Evolutionary conservation across 1,139 yeast genomes (phyloP).

Genomic region (Yamadazyma mexicana): DNA sequence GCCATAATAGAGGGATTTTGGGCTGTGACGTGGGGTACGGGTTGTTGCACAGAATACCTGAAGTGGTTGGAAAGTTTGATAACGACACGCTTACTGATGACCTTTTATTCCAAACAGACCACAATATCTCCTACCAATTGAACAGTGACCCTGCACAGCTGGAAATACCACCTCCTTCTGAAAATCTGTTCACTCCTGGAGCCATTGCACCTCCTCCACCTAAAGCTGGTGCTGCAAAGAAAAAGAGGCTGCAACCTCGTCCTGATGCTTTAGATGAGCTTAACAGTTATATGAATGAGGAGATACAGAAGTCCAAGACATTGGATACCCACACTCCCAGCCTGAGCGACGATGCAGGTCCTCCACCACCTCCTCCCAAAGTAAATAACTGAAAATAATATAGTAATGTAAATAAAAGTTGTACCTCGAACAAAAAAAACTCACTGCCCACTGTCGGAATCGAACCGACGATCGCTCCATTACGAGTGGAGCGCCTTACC

Average conservation of each 20-base stretch:
- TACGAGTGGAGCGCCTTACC: slow-evolving; percentile 60
- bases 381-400: slow-evolving; percentile 5
- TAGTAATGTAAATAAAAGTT: slow-evolving; percentile 1
- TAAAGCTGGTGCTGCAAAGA: slow-evolving; percentile 21
- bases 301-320: slow-evolving; percentile 43
- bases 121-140: slow-evolving; percentile 16
- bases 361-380: slow-evolving; percentile 34
- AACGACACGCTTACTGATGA: slow-evolving; percentile 34
- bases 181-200: slow-evolving; percentile 4
- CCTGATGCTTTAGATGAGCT: slow-evolving; percentile 28
- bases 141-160: slow-evolving; percentile 14
- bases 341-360: background rate
- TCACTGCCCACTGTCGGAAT: slow-evolving; percentile 51
- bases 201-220: slow-evolving; percentile 18
- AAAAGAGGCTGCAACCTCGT: slow-evolving; percentile 29
- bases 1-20: slow-evolving; percentile 69
- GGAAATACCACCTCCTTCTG: slow-evolving; percentile 15
- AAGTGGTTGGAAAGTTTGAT: slow-evolving; percentile 54
- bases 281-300: slow-evolving; percentile 47
- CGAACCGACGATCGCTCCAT: slow-evolving; percentile 59
- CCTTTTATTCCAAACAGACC: slow-evolving; percentile 34
- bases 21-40: slow-evolving; percentile 98
- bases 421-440: slow-evolving; percentile 13
- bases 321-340: slow-evolving; percentile 21
- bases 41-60: slow-evolving; percentile 79